Evolutionary conservation across 23 red algal species (phyloP).

Genomic region (Gracilaria gracilis): DNA sequence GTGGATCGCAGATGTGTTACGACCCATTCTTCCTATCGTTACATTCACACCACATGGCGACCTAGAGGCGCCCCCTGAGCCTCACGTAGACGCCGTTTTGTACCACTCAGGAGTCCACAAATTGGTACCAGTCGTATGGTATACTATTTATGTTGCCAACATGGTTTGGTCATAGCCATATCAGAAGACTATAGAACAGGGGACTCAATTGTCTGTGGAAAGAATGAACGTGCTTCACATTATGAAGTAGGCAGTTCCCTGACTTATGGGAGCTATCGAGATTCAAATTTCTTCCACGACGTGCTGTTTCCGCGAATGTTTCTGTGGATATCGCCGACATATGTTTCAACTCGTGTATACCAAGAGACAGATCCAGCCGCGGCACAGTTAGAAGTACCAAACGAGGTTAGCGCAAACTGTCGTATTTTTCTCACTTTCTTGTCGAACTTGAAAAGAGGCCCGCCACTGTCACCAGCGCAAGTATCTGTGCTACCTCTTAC

Average conservation of each 20-base stretch:
- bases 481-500: slow-evolving; percentile 41
- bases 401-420: slow-evolving; percentile 57
- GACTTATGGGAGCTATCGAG: background rate
- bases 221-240: too few relatives aligned
- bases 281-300: slow-evolving; percentile 22
- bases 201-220: background rate
- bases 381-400: slow-evolving; percentile 56
- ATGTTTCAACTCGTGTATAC: slow-evolving; percentile 58
- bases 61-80: too few relatives aligned
- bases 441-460: slow-evolving; percentile 46
- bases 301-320: slow-evolving; percentile 39
- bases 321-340: slow-evolving; percentile 26
- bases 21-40: too few relatives aligned
- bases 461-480: slow-evolving; percentile 67
- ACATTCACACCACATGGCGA: too few relatives aligned
- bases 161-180: background rate
- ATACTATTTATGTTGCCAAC: too few relatives aligned
- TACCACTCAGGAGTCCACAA: too few relatives aligned
- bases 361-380: slow-evolving; percentile 47
- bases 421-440: background rate
- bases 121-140: too few relatives aligned
- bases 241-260: background rate
- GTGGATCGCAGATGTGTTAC: too few relatives aligned
- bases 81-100: too few relatives aligned
- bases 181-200: background rate